phyloP scores from a whole-genome alignment of 2,329 filamentous ascomycete genomes.

The Knufia petricola region DNA sequence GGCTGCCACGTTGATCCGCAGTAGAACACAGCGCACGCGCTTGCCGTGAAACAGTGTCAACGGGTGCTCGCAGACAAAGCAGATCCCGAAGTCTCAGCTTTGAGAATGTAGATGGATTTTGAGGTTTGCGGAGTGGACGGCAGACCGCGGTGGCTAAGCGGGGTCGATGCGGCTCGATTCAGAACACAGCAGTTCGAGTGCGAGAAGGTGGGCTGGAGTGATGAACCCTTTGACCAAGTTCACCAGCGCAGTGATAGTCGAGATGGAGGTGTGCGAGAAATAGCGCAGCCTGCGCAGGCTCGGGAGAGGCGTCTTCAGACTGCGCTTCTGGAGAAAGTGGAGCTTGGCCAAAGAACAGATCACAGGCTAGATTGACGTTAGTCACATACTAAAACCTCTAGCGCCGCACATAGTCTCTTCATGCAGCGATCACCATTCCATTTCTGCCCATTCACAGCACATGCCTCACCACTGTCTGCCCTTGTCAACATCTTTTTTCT shows the following conservation, averaged over 20 bases:
- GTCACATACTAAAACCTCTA: constrained; percentile 1
- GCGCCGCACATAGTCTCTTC: background rate
- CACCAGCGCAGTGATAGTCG: background rate
- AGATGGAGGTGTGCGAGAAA: constrained; percentile 6
- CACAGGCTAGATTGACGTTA: too few species aligned
- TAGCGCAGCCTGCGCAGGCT: constrained; percentile 5
- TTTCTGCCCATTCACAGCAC: constrained; percentile 7
- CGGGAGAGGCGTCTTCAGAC: background rate
- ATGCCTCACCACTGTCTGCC: constrained; percentile 3
- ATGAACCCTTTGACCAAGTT: background rate
- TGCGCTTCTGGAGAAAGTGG: background rate
- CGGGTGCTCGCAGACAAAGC: constrained; percentile 5
- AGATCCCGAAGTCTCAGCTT: background rate
- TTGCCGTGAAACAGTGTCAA: constrained; percentile 4
- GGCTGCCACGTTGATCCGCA: constrained; percentile 11
- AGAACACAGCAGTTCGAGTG: background rate
- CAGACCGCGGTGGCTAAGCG: background rate
- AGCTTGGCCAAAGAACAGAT: too few species aligned
- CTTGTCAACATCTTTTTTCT: background rate
- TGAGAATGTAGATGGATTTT: background rate
- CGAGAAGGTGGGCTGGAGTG: background rate
- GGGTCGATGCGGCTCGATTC: constrained; percentile 5
- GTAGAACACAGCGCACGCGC: constrained; percentile 2
- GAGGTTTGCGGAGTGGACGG: background rate
- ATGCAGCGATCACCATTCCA: background rate